Evolutionary conservation across 2,329 filamentous ascomycete genomes (phyloP).

Genomic region (Drechslerella coelobrocha): DNA sequence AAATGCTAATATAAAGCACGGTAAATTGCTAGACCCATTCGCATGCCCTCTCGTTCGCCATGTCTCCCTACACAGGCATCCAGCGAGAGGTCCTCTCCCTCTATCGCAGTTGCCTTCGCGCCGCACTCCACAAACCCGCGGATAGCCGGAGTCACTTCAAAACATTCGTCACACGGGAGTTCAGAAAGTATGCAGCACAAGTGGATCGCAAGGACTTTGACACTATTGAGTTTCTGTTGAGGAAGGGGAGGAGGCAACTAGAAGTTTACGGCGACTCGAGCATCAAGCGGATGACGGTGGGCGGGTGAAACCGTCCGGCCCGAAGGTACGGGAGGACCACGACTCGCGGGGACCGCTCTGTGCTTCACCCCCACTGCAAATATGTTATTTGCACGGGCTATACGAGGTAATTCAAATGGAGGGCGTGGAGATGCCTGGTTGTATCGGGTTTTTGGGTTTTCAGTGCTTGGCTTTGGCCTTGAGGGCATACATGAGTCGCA

Average conservation of each 20-base stretch:
- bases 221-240: slow-evolving; percentile 81
- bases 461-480: too few species aligned
- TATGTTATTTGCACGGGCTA: too few species aligned
- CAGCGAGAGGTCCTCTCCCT: slow-evolving; percentile 85
- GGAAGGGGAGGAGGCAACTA: slow-evolving; percentile 80
- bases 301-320: not conserved
- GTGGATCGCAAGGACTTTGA: slow-evolving; percentile 84
- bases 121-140: slow-evolving; percentile 77
- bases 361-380: too few species aligned
- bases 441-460: too few species aligned
- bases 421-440: not conserved
- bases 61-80: slow-evolving; percentile 67
- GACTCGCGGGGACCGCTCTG: too few species aligned
- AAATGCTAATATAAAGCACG: too few species aligned
- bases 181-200: slow-evolving; percentile 69
- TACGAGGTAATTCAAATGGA: not conserved
- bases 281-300: slow-evolving; percentile 72
- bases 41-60: not conserved
- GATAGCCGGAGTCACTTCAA: slow-evolving; percentile 61
- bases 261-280: slow-evolving; percentile 80
- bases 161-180: slow-evolving; percentile 69
- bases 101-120: slow-evolving; percentile 84
- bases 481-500: not conserved
- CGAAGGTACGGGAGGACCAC: too few species aligned
- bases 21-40: too few species aligned